Conservation (phyloP, 2,329 filamentous ascomycete species). For the Alternaria viburni region DNA sequence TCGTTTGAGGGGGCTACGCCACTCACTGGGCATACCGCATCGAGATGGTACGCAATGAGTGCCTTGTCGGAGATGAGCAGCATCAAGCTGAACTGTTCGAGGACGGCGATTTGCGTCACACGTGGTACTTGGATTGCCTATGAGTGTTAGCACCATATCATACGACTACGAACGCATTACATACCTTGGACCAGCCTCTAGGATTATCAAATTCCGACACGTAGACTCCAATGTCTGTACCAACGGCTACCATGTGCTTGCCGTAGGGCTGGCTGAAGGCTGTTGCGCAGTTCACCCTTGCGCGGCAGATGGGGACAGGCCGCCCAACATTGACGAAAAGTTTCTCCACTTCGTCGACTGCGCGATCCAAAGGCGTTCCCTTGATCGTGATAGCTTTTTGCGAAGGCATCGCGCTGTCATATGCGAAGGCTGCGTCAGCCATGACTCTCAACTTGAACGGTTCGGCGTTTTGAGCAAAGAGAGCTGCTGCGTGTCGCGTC, state of each 20-base stretch:
- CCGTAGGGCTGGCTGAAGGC: slow-evolving; percentile 82
- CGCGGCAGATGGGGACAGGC: slow-evolving; percentile 79
- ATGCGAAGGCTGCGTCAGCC: slow-evolving; percentile 89
- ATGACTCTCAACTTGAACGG: slow-evolving; percentile 92
- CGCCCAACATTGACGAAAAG: slow-evolving; percentile 70
- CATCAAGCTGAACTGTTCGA: slow-evolving; percentile 95
- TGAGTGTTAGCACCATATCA: slow-evolving; percentile 32
- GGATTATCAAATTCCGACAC: slow-evolving; percentile 88
- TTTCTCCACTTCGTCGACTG: slow-evolving; percentile 86
- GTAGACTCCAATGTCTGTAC: slow-evolving; percentile 93
- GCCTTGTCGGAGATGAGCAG: slow-evolving; percentile 90
- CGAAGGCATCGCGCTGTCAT: slow-evolving; percentile 65
- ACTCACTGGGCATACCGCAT: slow-evolving; percentile 70
- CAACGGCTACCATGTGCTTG: slow-evolving; percentile 88
- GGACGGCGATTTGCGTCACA: slow-evolving; percentile 90
- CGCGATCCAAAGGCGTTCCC: slow-evolving; percentile 88
- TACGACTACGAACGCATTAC: slow-evolving; percentile 33
- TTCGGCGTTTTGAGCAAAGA: slow-evolving; percentile 92
- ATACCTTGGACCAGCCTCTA: slow-evolving; percentile 86
- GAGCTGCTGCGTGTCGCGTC: slow-evolving; percentile 85
- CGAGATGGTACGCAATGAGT: slow-evolving; percentile 90
- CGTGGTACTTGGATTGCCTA: slow-evolving; percentile 77
- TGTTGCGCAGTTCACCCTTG: slow-evolving; percentile 90
- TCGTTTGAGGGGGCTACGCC: slow-evolving; percentile 69
- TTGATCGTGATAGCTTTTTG: slow-evolving; percentile 77